Conservation (phyloP, 164 flowering plant genomes). For the Vitis riparia region DNA sequence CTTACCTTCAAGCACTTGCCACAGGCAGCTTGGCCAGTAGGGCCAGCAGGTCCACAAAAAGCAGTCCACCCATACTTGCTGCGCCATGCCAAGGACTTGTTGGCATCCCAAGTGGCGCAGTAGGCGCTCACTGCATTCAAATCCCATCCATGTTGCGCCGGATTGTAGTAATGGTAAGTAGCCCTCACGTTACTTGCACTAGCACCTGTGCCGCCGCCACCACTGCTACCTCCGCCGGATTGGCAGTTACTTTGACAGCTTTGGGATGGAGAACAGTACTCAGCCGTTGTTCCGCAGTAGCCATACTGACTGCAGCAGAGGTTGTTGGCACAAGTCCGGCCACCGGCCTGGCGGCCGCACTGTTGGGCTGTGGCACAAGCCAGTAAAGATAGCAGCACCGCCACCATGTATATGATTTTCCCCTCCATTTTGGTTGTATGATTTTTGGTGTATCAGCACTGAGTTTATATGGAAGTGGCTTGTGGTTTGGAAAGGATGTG, state of each 20-base stretch:
- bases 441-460: background rate
- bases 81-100: conserved; percentile 46
- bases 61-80: conserved; percentile 47
- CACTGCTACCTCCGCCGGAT: conserved; percentile 3
- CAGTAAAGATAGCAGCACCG: conserved; percentile 5
- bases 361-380: conserved; percentile 26
- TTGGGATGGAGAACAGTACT: conserved; percentile 30
- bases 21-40: conserved; percentile 40
- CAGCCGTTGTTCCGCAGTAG: conserved; percentile 35
- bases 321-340: conserved; percentile 35
- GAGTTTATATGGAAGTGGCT: no score
- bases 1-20: conserved; percentile 46
- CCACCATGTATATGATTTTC: background rate
- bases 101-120: conserved; percentile 55
- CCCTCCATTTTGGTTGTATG: background rate
- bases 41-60: conserved; percentile 46
- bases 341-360: conserved; percentile 44
- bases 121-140: conserved; percentile 34
- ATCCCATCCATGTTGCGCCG: conserved; percentile 43
- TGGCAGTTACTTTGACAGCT: conserved; percentile 45
- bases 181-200: conserved; percentile 43
- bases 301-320: conserved; percentile 45
- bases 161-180: conserved; percentile 47
- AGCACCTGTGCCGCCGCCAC: conserved; percentile 25
- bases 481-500: background rate